These are phyloP conservation scores for Tetracentron sinense DNA, from an alignment of 164 flowering plant species.

Conservation along the genomic window DNA sequence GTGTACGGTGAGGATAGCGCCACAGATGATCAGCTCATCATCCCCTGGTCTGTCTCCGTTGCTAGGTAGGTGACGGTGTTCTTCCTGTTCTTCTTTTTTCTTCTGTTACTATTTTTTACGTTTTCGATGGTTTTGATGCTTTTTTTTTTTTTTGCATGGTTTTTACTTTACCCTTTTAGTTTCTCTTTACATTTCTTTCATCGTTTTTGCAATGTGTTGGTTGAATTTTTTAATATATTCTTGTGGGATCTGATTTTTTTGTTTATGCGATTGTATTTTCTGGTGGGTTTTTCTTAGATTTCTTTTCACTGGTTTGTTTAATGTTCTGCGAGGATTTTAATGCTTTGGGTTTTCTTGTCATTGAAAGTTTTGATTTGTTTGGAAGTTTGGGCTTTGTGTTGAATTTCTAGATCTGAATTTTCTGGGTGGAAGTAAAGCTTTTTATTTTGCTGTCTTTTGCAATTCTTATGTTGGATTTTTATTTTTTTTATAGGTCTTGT, in stretches of 20 bases:
- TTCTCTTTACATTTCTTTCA: too few species aligned
- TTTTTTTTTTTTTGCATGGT: too few species aligned
- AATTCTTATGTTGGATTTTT: too few species aligned
- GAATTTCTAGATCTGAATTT: too few species aligned
- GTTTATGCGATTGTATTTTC: not conserved
- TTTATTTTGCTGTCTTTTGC: too few species aligned
- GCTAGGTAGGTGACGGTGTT: conserved; percentile 76
- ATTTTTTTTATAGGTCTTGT: too few species aligned
- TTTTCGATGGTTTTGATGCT: too few species aligned
- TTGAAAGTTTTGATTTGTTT: not conserved
- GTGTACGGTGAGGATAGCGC: conserved; percentile 70
- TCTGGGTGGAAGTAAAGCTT: too few species aligned
- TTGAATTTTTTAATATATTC: not conserved
- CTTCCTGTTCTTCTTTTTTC: too few species aligned
- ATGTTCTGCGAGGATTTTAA: not conserved
- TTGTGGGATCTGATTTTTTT: not conserved
- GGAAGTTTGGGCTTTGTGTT: not conserved
- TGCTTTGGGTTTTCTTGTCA: not conserved
- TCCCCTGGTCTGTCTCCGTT: conserved; percentile 68
- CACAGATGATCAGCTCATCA: conserved; percentile 61
- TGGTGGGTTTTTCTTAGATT: not conserved
- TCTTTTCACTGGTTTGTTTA: not conserved
- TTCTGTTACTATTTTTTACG: too few species aligned
- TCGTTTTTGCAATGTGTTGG: not conserved
- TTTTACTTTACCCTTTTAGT: too few species aligned